Evolutionary conservation across 2,329 filamentous ascomycete species (phyloP), one percentile per base, ranked within the genome.

Genomic region (Sphaerulina musiva): DNA sequence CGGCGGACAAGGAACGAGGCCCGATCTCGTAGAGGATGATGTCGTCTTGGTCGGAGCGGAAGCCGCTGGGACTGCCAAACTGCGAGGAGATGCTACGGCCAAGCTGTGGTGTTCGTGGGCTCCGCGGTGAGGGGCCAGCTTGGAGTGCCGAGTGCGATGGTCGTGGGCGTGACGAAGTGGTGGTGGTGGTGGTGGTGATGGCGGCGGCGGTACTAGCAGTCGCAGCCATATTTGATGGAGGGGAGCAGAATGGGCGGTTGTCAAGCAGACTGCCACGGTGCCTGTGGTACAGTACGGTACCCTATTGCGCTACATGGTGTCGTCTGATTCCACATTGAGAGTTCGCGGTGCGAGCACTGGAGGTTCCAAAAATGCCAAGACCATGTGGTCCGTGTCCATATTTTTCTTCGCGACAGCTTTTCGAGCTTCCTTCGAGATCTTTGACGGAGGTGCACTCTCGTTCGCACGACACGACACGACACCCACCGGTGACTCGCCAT

Each of bases 1-100:
- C 93, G 8, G 86, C 85, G 43, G 86, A 83, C 26, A 97, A 70
- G 70, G 83, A 86, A 20, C 92, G 82, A 8, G 87, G 81, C 1
- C 90, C 91, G 36, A 97, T 70, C 69, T 97, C 90, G 48, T 96
- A 76, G 41, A 98, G 80, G 4, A 95, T 72, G 6, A 85, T 77
- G 62, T 96, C 93, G 66, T 98, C 93, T 64, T 95, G 90, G 54
- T 82, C 78, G 46, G 68, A 66, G 17, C 82, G 80, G 58, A 79
- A 82, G 32, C 75, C 74, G 44, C 78, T 75, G 2, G 81, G 80
- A 4, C 82, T 84, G 31, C 79, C 79, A 60, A 78, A 81, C 48
- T 78, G 75, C 17, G 78, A 77, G 60, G 64, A 85, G 74, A 65
- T 84, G 77, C 62, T 87, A 70, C 64, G 82, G 72, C 56, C 82